Evolutionary conservation across 2,329 filamentous ascomycete genomes (phyloP).

Genomic region (Sporothrix curviconia): DNA sequence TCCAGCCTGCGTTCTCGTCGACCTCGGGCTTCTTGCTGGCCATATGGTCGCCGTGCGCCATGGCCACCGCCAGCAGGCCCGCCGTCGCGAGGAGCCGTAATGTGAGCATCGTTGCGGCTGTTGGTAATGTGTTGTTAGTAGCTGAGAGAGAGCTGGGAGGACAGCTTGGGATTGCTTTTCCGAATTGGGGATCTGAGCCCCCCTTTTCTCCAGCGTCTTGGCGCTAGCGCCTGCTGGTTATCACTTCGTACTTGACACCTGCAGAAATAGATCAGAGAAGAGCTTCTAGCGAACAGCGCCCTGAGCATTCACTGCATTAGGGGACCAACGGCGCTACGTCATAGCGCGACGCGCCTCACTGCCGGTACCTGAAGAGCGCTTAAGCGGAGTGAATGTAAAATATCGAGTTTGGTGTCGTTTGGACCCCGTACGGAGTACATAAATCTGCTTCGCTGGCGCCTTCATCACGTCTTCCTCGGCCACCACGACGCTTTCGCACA

Average conservation of each 20-base stretch:
- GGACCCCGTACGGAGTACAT: not conserved
- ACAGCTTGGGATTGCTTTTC: too few species aligned
- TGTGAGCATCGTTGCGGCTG: slow-evolving; percentile 9
- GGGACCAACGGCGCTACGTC: slow-evolving; percentile 11
- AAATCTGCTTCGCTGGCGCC: not conserved
- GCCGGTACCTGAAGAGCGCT: not conserved
- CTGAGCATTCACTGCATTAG: not conserved
- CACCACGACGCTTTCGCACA: not conserved
- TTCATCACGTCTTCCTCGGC: not conserved
- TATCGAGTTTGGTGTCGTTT: not conserved
- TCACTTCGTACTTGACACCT: not conserved
- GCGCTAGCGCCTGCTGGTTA: not conserved
- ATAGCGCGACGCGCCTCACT: slow-evolving; percentile 11
- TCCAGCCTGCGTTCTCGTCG: slow-evolving; percentile 52
- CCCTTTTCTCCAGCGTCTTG: not conserved
- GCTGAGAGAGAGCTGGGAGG: too few species aligned
- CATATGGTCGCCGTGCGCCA: slow-evolving; percentile 48
- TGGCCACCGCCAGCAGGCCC: slow-evolving; percentile 35
- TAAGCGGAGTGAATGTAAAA: not conserved
- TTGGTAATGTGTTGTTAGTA: not conserved
- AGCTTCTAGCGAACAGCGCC: not conserved
- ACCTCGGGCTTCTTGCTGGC: slow-evolving; percentile 49
- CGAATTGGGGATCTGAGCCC: not conserved
- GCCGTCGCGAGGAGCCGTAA: slow-evolving; percentile 25
- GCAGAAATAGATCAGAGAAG: not conserved